phyloP scores from a whole-genome alignment of 1,284 basidiomycete species.

The Malassezia equina region DNA sequence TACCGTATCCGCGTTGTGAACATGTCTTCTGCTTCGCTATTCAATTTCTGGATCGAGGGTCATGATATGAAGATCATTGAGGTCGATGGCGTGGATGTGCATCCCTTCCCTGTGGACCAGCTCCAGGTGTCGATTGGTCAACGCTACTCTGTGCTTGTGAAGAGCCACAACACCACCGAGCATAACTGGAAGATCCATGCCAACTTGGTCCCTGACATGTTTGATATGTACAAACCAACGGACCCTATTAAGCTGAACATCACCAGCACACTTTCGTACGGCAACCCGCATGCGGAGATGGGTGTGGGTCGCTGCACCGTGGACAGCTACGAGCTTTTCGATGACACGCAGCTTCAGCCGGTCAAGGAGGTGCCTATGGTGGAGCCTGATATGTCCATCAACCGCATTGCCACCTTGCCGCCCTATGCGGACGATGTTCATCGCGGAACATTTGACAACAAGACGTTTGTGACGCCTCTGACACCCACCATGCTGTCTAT shows the following conservation, averaged over 20 bases:
- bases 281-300: slow-evolving; percentile 14
- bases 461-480: slow-evolving; percentile 24
- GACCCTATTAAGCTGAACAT: slow-evolving; percentile 33
- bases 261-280: slow-evolving; percentile 31
- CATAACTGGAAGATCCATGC: slow-evolving; percentile 80
- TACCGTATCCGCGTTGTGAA: slow-evolving; percentile 71
- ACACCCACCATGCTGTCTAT: slow-evolving; percentile 14
- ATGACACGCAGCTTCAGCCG: slow-evolving; percentile 50
- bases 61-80: slow-evolving; percentile 80
- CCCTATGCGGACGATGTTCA: slow-evolving; percentile 48
- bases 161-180: slow-evolving; percentile 73
- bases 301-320: slow-evolving; percentile 23
- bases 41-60: slow-evolving; percentile 61
- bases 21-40: slow-evolving; percentile 51
- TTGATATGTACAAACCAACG: slow-evolving; percentile 50
- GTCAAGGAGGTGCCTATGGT: slow-evolving; percentile 42
- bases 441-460: slow-evolving; percentile 49
- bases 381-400: slow-evolving; percentile 8
- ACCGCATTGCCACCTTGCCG: slow-evolving; percentile 24
- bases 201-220: slow-evolving; percentile 64
- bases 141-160: slow-evolving; percentile 83
- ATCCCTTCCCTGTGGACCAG: slow-evolving; percentile 61
- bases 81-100: slow-evolving; percentile 72
- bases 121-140: slow-evolving; percentile 73
- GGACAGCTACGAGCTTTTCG: slow-evolving; percentile 41